Evolutionary conservation across 2,329 filamentous ascomycete genomes (phyloP), one percentile per base, ranked within the genome.

Genomic region (Aspergillus ochraceus): DNA sequence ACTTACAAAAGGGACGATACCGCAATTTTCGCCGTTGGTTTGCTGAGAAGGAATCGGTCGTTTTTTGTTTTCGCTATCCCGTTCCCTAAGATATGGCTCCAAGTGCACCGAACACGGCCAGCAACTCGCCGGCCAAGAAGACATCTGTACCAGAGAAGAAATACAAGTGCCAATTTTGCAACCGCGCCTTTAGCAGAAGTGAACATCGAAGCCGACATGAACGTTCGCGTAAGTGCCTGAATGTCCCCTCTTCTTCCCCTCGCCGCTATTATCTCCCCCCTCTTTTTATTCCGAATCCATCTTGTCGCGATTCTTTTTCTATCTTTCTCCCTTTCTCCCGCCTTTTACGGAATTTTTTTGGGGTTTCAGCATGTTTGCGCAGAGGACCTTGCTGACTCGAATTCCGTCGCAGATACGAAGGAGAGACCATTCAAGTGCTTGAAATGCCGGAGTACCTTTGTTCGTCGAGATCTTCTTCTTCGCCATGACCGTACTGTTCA

Each of bases 91-190:
- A 72, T 60, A 79, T 79, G 76, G 76, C 77, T 71, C 74, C 77
- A 53, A 71, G 70, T 63, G 69, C 89, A 73, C 78, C 86, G 70
- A 84, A 86, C 73, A 81, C 86, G 73, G 86, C 91, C 74, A 86
- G 88, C 73, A 85, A 90, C 75, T 85, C 86, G 70, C 84, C 89
- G 72, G 88, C 90, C 79, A 96, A 96, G 80, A 96, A 96, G 81
- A 83, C 89, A 63, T 81, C 88, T 70, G 89, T 87, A 70, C 92
- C 93, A 58, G 95, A 98, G 83, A 94, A 96, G 84, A 97, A 97
- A 81, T 99, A 99, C 87, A 97, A 98, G 79, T 99, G 95, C 82
- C 92, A 97, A 83, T 98, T 97, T 80, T 98, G 95, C 83, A 93
- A 93, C 80, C 87, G 95, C 78, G 95, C 95, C 65, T 99, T 99